phyloP scores from a whole-genome alignment of 305 asterid species.

The Fraxinus dipetala region DNA sequence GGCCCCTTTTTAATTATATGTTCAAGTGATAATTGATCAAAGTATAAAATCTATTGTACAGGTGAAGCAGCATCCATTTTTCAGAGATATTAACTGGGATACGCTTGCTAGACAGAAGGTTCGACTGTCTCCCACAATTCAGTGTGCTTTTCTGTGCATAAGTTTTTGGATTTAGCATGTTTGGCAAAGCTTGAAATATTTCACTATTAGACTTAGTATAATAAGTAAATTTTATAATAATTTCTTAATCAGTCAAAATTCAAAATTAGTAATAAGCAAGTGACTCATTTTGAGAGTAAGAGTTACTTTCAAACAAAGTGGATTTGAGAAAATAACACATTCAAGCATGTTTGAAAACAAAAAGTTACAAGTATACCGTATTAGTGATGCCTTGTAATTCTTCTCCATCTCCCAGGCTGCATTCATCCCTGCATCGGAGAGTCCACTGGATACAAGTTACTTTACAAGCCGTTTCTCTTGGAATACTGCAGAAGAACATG shows the following conservation, averaged over 20 bases:
- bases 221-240: not conserved
- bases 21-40: constrained; percentile 2
- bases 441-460: constrained; percentile 92
- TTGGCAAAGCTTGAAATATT: not conserved
- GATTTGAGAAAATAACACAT: not conserved
- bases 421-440: constrained; percentile 88
- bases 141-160: not conserved
- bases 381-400: constrained; percentile 15
- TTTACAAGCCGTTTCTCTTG: constrained; percentile 92
- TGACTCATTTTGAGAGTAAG: not conserved
- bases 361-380: not conserved
- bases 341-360: not conserved
- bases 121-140: constrained; percentile 7
- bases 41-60: constrained; percentile 27
- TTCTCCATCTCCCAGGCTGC: constrained; percentile 61
- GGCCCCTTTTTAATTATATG: not conserved
- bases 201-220: not conserved
- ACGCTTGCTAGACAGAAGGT: constrained; percentile 98
- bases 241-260: not conserved
- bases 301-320: not conserved
- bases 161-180: not conserved
- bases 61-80: constrained; percentile 95
- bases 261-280: not conserved
- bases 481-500: constrained; percentile 93
- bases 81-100: constrained; percentile 96